Conservation (phyloP, 2,329 filamentous ascomycete species). For the Malbranchea cinnamomea region DNA sequence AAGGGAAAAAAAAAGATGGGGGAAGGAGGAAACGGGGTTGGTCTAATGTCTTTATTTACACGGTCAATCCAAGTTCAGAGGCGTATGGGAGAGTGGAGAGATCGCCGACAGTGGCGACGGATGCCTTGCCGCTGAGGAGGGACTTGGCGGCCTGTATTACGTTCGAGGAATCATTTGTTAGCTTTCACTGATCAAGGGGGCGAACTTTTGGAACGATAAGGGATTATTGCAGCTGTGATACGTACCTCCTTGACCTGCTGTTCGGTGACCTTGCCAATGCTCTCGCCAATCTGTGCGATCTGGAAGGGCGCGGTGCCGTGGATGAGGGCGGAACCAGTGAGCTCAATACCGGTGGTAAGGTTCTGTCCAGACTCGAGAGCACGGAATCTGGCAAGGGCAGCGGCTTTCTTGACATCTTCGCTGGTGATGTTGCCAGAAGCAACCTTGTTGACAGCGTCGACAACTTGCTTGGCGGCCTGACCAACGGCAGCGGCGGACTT, state of each 20-base stretch:
- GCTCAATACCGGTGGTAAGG: slow-evolving; percentile 60
- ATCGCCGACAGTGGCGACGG: slow-evolving; percentile 81
- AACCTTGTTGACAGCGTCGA: slow-evolving; percentile 69
- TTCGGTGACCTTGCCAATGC: slow-evolving; percentile 64
- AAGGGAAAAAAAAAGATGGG: neutral
- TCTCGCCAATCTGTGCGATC: slow-evolving; percentile 63
- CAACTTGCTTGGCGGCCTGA: slow-evolving; percentile 58
- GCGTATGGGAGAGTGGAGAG: slow-evolving; percentile 82
- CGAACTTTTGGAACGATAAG: neutral
- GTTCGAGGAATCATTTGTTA: slow-evolving; percentile 16
- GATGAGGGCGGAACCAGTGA: slow-evolving; percentile 72
- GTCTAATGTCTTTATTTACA: slow-evolving; percentile 48
- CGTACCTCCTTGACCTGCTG: slow-evolving; percentile 77
- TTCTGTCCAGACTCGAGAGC: slow-evolving; percentile 70
- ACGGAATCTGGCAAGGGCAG: slow-evolving; percentile 85
- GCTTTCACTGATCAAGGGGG: slow-evolving; percentile 5
- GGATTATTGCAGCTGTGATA: too few relatives aligned
- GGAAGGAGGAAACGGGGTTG: neutral
- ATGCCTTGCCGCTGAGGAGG: slow-evolving; percentile 75
- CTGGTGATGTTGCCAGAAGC: slow-evolving; percentile 59
- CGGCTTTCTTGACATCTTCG: slow-evolving; percentile 82
- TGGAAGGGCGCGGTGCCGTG: slow-evolving; percentile 71
- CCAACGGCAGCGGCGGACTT: slow-evolving; percentile 52
- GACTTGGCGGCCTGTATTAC: slow-evolving; percentile 70
- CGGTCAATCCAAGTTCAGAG: slow-evolving; percentile 82